phyloP scores from a whole-genome alignment of 768 basidiomycete species.

The Tricholoma terreum region DNA sequence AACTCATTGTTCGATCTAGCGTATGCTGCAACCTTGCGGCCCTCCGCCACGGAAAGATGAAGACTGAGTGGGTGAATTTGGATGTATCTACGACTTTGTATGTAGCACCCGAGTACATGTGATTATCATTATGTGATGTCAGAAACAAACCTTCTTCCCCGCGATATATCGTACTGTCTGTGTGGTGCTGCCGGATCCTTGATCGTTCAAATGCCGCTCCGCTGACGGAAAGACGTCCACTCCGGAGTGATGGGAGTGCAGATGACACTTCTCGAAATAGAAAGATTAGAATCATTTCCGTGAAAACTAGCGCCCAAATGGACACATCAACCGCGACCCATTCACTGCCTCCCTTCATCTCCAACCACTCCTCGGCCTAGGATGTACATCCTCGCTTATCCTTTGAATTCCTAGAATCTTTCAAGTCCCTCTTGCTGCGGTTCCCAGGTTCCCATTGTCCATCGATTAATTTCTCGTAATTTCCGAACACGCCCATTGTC shows the following conservation, averaged over 20 bases:
- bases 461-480: not conserved
- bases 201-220: slow-evolving; percentile 8
- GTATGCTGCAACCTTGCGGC: slow-evolving; percentile 94
- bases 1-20: slow-evolving; percentile 39
- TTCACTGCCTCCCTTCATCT: slow-evolving; percentile 4
- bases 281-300: not conserved
- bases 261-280: not conserved
- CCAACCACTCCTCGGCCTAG: not conserved
- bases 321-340: slow-evolving; percentile 4
- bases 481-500: slow-evolving; percentile 1
- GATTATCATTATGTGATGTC: too few species aligned
- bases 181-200: too few species aligned
- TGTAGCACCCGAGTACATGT: slow-evolving; percentile 2
- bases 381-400: slow-evolving; percentile 2
- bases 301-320: slow-evolving; percentile 8
- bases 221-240: not conserved
- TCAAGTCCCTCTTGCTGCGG: not conserved
- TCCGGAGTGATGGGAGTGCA: slow-evolving; percentile 6
- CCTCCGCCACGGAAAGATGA: slow-evolving; percentile 91
- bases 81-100: not conserved
- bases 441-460: not conserved
- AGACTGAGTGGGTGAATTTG: slow-evolving; percentile 35
- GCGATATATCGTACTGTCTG: too few species aligned
- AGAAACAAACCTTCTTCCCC: too few species aligned
- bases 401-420: slow-evolving; percentile 4